These are phyloP conservation scores for Pseudogymnoascus sp. DNA, from an alignment of 2,329 filamentous ascomycete genomes.

Conservation along the genomic window DNA sequence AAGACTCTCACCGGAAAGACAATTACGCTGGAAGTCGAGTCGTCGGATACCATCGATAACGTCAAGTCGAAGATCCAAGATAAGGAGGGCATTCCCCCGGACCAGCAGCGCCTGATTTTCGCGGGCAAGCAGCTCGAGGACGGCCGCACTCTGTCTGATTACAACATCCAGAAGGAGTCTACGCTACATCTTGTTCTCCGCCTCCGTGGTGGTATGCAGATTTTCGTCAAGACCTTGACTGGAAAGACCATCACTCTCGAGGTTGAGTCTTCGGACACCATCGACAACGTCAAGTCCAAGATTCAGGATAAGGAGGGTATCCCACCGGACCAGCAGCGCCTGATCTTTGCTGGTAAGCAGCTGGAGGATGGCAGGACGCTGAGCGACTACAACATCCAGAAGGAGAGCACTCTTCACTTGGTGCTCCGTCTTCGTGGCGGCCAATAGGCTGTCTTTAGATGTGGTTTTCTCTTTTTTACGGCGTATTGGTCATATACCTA, in stretches of 20 bases:
- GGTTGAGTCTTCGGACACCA: constrained; percentile 61
- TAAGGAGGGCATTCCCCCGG: constrained; percentile 63
- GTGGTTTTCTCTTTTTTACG: neutral
- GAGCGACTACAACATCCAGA: constrained; percentile 80
- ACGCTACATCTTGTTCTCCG: constrained; percentile 65
- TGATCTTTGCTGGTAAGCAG: constrained; percentile 66
- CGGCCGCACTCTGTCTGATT: constrained; percentile 69
- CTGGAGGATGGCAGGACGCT: constrained; percentile 69
- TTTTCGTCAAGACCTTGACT: constrained; percentile 64
- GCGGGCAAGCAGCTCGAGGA: constrained; percentile 68
- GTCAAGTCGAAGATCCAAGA: constrained; percentile 67
- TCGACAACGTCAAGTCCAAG: constrained; percentile 66
- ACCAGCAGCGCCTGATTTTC: constrained; percentile 64
- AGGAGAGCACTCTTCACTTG: constrained; percentile 64
- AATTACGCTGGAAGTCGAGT: constrained; percentile 62
- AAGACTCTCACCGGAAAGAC: constrained; percentile 66
- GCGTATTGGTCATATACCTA: constrained; percentile 6
- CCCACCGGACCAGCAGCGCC: constrained; percentile 61
- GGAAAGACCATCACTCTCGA: constrained; percentile 65
- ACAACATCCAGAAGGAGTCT: constrained; percentile 79
- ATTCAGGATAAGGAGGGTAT: constrained; percentile 68
- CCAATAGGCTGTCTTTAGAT: neutral
- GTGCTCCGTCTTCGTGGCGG: constrained; percentile 66
- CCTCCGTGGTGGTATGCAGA: constrained; percentile 67
- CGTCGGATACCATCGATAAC: constrained; percentile 62